Base-by-base conservation (phyloP, 805 yeast species). In the Wickerhamomyces chambardii region DNA sequence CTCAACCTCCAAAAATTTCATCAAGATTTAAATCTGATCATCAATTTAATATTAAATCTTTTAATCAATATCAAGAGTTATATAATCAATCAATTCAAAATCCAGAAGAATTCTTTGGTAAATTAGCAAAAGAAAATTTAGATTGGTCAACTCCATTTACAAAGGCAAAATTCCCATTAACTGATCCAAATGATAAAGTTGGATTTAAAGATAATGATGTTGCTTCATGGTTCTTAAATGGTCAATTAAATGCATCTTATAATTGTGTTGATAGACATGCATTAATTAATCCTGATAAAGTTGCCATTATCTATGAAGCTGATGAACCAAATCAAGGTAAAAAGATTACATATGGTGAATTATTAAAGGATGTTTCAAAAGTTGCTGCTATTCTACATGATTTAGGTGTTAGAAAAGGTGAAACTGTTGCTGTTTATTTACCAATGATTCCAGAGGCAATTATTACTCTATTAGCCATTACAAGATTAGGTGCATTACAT, bases 391-490 rank as follows among this genome's bases (percentile, higher is more conserved):
- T 85, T 30, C 72, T 92, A 56, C 66, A 72, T 44, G 70, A 78
- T 39, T 78, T 87, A 74, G 98, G 98, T 38, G 90, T 90, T 47
- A 66, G 70, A 48, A 84, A 85, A 61, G 98, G 98, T 55, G 98
- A 90, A 56, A 84, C 95, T 19, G 97, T 90, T 39, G 97, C 97
- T 33, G 84, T 90, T 39, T 90, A 90, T 63, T 66, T 90, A 57
- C 98, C 98, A 54, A 90, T 92, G 98, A 89, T 89, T 42, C 95
- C 97, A 33, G 95, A 89, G 64, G 96, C 97, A 16, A 68, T 92
- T 42, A 76, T 92, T 38, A 83, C 98, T n/a, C 75, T 90, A 73
- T 69, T 90, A 53, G 98, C 98, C 32, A 79, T 87, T 53, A 84
- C 78, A 26, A 79, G 98, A 66, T 65, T 90, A 38, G 98, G 98